Evolutionary conservation across 2,329 filamentous ascomycete genomes (phyloP), one percentile per base, ranked within the genome.

Genomic region (Venturia effusa): DNA sequence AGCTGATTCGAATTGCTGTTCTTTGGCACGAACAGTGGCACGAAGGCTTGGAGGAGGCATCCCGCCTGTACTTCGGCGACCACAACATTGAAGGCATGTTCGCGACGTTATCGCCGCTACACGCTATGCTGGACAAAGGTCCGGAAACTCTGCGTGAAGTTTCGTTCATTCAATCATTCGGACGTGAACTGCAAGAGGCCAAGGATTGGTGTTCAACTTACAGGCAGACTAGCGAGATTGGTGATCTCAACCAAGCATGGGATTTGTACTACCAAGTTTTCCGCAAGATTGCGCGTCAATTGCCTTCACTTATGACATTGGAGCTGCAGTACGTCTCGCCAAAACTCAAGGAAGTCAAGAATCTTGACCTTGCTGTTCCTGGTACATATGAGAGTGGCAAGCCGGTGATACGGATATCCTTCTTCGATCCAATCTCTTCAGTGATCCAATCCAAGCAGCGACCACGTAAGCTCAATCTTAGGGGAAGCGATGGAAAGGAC

Each of bases 11-110:
- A 61, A 95, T 99, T 65, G 94, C 94, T 19, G 93, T 99, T 1
- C 77, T 99, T 30, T 99, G 95, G 95, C 94, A 99, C 72, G 94
- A 99, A 72, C 89, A 96, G 68, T 99, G 94, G 94, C 94, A 99
- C 69, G 95, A 99, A 75, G 95, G 90, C 34, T 81, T 99, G 19
- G 94, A 99, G 75, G 95, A 99, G 78, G 95, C 94, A 0, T 97
- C 92, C 39, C 85, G 94, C 62, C 80, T 99, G 22, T 99, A 97
- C 80, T 99, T 99, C 76, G 94, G 93, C 66, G 93, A 97, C 70
- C 89, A 95, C 71, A 96, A 99, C 74, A 94, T 97, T 55, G 90
- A 97, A 66, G 95, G 93, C 71, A 99, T 99, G 94, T 94, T 99
- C 74, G 84, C 86, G 13, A 92, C 90, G 0, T 84, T 99, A 5